Evolutionary conservation across 2,329 filamentous ascomycete genomes (phyloP), one percentile per base, ranked within the genome.

Genomic region (Colletotrichum aenigma): DNA sequence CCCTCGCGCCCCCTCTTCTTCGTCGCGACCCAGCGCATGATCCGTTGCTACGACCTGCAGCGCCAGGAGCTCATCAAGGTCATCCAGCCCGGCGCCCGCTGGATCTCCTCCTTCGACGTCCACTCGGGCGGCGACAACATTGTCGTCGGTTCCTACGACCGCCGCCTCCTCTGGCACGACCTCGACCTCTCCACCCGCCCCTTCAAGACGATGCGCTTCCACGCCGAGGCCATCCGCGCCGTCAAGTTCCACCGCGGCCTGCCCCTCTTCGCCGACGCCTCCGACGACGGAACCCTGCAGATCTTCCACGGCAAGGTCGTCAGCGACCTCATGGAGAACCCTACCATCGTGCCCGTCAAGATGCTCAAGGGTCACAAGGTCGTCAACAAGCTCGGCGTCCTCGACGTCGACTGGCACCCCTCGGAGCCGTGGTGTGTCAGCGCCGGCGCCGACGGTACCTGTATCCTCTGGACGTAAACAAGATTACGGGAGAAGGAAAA

Each of bases 241-340:
- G 97, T 98, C 71, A 93, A 92, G 79, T 99, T 94, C 86, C 97
- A 99, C 85, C 93, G 93, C 74, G 92, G 93, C 76, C 91, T 90
- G 56, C 96, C 97, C 21, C 89, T 99, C 43, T 98, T 99, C 81
- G 97, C 96, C 1, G 96, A 98, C 83, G 96, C 95, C 24, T 97
- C 94, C 83, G 97, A 99, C 83, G 97, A 99, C 84, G 97, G 97
- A 32, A 95, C 94, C 24, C 87, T 98, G 78, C 97, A 99, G 84
- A 94, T 99, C 70, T 98, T 98, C 91, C 96, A 98, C 83, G 96
- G 96, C 72, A 98, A 96, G 86, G 96, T 98, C 32, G 96, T 97
- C 34, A 95, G 93, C 76, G 97, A 99, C 83, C 89, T 98, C 83
- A 95, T 99, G 91, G 96, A 98, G 87, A 98, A 98, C 82, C 96